Conservation (phyloP, 768 basidiomycete genomes). For the Podaxis sp. region DNA sequence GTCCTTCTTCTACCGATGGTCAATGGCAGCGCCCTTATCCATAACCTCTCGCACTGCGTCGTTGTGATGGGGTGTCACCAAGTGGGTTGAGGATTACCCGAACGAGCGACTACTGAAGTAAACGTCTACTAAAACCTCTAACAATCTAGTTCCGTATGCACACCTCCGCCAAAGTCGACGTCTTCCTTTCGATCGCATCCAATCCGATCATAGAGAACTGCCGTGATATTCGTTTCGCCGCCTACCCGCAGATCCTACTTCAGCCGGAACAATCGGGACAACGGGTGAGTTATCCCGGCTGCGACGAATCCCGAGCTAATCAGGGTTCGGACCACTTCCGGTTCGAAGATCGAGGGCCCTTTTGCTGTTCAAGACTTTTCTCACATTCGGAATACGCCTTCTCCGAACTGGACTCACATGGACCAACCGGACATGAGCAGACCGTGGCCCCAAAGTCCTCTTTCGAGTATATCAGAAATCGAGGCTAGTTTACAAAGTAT, state of each 20-base stretch:
- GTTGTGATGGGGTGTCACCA: constrained; percentile 80
- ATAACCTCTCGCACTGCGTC: constrained; percentile 56
- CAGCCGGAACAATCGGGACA: constrained; percentile 14
- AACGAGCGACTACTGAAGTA: not conserved
- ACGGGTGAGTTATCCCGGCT: constrained; percentile 3
- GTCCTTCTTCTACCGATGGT: constrained; percentile 64
- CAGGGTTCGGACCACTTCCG: too few species aligned
- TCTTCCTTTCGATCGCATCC: constrained; percentile 64
- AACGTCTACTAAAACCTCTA: not conserved
- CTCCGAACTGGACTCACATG: constrained; percentile 67
- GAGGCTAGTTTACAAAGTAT: constrained; percentile 5
- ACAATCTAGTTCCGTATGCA: constrained; percentile 85
- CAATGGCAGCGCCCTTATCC: constrained; percentile 68
- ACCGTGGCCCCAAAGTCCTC: constrained; percentile 18
- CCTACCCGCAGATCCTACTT: constrained; percentile 45
- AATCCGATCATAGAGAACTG: constrained; percentile 83
- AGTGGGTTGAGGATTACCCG: constrained; percentile 35
- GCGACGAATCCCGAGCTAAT: not conserved
- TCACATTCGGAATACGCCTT: constrained; percentile 70
- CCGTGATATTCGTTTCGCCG: constrained; percentile 52
- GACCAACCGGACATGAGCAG: constrained; percentile 14
- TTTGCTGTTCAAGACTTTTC: constrained; percentile 65
- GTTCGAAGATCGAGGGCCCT: not conserved
- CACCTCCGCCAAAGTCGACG: constrained; percentile 54
- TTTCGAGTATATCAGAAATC: constrained; percentile 14